A percentile compares a stretch with the other conserved stretches of the same genome.
phyloP scores from a whole-genome alignment of 2,329 filamentous ascomycete species.

The Endothia cerciana region DNA sequence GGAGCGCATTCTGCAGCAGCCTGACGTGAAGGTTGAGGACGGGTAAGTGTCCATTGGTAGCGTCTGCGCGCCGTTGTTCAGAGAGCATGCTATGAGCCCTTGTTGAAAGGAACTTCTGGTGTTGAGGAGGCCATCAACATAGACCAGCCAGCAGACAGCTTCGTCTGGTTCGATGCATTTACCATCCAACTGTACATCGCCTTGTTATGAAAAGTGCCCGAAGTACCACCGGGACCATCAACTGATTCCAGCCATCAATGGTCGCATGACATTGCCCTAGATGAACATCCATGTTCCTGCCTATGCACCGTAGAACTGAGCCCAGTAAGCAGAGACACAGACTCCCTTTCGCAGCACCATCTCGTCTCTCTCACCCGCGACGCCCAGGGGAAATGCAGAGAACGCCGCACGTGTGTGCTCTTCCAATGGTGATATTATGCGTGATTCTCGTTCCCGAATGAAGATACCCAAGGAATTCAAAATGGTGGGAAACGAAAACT shows the following conservation, averaged over 20 bases:
- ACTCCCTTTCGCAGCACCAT: background rate
- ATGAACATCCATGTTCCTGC: background rate
- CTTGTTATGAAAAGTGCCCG: background rate
- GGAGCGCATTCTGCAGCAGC: background rate
- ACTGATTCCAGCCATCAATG: background rate
- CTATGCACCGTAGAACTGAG: background rate
- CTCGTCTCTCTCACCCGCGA: background rate
- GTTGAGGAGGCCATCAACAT: background rate
- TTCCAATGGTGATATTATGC: conserved; percentile 1
- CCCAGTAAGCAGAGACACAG: background rate
- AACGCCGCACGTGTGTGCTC: conserved; percentile 1
- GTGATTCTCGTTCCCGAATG: background rate
- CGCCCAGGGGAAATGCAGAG: background rate
- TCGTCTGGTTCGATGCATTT: background rate
- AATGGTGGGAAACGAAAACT: background rate
- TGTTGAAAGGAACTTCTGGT: background rate
- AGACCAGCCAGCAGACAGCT: background rate
- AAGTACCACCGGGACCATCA: background rate
- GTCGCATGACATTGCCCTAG: background rate
- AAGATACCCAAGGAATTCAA: background rate
- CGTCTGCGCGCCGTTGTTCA: background rate
- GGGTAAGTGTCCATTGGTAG: background rate
- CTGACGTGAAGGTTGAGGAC: conserved; percentile 5
- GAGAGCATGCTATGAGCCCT: background rate
- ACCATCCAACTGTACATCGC: background rate